Evolutionary conservation across 2,329 filamentous ascomycete genomes (phyloP), one percentile per base, ranked within the genome.

Genomic region (Tolypocladium cylindrosporum): DNA sequence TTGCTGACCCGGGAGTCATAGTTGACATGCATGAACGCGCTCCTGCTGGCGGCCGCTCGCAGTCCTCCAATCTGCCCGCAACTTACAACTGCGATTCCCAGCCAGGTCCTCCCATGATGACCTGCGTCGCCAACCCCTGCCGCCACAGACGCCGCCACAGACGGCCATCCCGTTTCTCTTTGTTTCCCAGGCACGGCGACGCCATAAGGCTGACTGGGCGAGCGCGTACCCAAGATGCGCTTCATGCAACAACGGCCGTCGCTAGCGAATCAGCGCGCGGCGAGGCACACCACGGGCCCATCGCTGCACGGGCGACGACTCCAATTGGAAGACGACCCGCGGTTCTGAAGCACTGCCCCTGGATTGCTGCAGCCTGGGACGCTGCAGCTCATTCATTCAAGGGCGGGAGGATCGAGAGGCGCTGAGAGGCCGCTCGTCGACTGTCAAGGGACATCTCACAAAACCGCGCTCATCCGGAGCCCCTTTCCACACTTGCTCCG

Each of bases 181-280:
- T 42, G 51, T 58, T 54, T 55, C n/a, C 55, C 10, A 37, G 31
- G 45, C 55, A 58, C 53, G 54, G 58, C 59, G 56, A 54, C 57
- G 54, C 55, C 56, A 57, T 61, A 61, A 56, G 60, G 61, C 60
- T 61, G 60, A 59, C 59, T 60, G 57, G 41, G 43, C 43, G 54
- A 61, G 59, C 55, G 48, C 62, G 60, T 65, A 60, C 63, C 64
- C 63, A 61, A 63, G 56, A 64, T 61, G 64, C 61, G 62, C 62
- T 63, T 65, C 67, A 64, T 66, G 64, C 55, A 65, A 69, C 62
- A 67, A 57, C 57, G 67, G 64, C 59, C 67, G 57, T 60, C 71
- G 71, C 64, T 65, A 66, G 61, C 65, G 59, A 67, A 67, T 67
- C 63, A 67, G 58, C 58, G 56, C 41, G 43, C 42, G 34, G 34